Evolutionary conservation across 306 rosid species (phyloP), one percentile per base, ranked within the genome.

Genomic region (Hippophae rhamnoides): DNA sequence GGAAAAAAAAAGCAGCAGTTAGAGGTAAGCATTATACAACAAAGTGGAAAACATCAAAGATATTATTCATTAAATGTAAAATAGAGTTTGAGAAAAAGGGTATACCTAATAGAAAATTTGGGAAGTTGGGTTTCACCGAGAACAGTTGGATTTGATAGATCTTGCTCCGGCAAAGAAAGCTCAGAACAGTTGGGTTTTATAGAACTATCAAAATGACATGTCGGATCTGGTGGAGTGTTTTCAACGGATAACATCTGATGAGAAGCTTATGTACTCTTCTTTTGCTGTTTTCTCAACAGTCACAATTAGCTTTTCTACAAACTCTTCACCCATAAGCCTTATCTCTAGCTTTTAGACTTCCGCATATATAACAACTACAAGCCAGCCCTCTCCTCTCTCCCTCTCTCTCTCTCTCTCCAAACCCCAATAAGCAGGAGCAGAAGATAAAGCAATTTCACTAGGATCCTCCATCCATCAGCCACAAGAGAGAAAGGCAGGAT

Each of bases 221-320:
- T 54, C 65, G 81, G 81, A 78, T 81, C 84, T 74, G 83, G 67
- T 70, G 78, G 80, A 76, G 64, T 71, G 46, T 72, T 75, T 72
- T 75, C 86, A 74, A 69, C 69, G 81, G 87, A 78, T 75, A 82
- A 82, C 87, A 82, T 82, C 87, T 82, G 84, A 82, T 55, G 83
- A 77, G 71, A 69, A 71, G 57, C 83, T 72, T 71, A 80, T 61
- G 76, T 18, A 18, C 23, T 69, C 61, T 62, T 77, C 76, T 74
- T 74, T 74, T 59, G 81, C 81, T 77, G 81, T 78, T 63, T 59
- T 52, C 13, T 53, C 72, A 78, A 71, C 78, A 74, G 77, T 65
- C 75, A 71, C 83, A 71, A 77, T 70, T 67, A 66, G 71, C 38
- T 31, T 31, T 31, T 31, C 38, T 31, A 2, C 38, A 31, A 31